These are phyloP conservation scores for Picea sitchensis DNA, from an alignment of 75 land plant species.

Conservation along the genomic window DNA sequence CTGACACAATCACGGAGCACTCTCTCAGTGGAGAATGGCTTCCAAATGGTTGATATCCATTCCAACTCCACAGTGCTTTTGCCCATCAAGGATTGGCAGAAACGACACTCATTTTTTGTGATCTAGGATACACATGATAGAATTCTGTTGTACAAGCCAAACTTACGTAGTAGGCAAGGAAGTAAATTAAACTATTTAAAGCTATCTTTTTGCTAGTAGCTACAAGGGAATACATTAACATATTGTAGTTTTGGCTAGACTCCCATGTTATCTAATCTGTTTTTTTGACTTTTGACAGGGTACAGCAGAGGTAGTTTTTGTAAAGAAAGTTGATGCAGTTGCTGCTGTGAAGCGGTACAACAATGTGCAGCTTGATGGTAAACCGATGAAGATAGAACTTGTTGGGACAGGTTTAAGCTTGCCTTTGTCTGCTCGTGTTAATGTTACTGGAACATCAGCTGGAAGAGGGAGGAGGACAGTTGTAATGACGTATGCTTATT, in stretches of 20 bases:
- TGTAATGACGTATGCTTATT: conserved; percentile 26
- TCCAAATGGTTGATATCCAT: neutral
- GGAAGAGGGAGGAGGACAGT: conserved; percentile 33
- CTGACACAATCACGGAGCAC: neutral
- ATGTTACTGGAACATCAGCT: conserved; percentile 25
- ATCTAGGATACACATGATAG: no score
- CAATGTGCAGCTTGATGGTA: conserved; percentile 79
- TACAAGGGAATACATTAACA: neutral
- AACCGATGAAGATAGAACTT: conserved; percentile 72
- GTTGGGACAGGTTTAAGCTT: conserved; percentile 37
- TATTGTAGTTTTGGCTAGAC: neutral
- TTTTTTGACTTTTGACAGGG: conserved; percentile 36
- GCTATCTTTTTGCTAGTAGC: neutral
- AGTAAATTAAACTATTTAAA: neutral
- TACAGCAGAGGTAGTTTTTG: conserved; percentile 67
- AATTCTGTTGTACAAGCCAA: neutral
- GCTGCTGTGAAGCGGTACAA: conserved; percentile 72
- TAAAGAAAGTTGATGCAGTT: conserved; percentile 45
- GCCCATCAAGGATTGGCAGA: neutral
- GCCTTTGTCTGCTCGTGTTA: conserved; percentile 30
- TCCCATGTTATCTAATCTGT: neutral
- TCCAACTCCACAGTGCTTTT: neutral
- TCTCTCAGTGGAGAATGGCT: neutral
- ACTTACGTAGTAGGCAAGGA: neutral
- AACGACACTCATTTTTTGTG: neutral